phyloP scores from a whole-genome alignment of 2,329 filamentous ascomycete genomes.

The Leptographium wingfieldii region DNA sequence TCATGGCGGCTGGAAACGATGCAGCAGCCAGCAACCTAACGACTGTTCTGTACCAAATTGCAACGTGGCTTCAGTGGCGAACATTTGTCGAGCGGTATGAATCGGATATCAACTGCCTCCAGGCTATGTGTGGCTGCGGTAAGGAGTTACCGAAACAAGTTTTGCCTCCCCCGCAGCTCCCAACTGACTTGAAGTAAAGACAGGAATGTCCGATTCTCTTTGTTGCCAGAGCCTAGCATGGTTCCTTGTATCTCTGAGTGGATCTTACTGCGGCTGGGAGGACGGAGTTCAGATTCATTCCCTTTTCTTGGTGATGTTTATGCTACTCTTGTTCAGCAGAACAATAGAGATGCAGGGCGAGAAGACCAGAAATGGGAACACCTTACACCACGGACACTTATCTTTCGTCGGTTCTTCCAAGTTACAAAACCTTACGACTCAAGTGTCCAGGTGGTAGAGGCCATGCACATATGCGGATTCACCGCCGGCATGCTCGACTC shows the following conservation, averaged over 20 bases:
- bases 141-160: slow-evolving; percentile 5
- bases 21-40: slow-evolving; percentile 42
- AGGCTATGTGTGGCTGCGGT: slow-evolving; percentile 28
- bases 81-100: slow-evolving; percentile 36
- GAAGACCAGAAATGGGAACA: slow-evolving; percentile 28
- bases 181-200: neutral
- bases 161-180: neutral
- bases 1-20: slow-evolving; percentile 32
- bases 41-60: slow-evolving; percentile 69
- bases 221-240: slow-evolving; percentile 18
- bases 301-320: slow-evolving; percentile 33
- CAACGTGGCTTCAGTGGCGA: slow-evolving; percentile 66
- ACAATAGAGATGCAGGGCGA: slow-evolving; percentile 22
- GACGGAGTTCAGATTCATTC: slow-evolving; percentile 23
- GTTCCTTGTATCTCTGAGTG: slow-evolving; percentile 34
- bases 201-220: neutral
- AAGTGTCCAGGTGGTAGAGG: slow-evolving; percentile 54
- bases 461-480: slow-evolving; percentile 60
- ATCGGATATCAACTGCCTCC: slow-evolving; percentile 36
- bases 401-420: slow-evolving; percentile 56
- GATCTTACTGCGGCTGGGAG: slow-evolving; percentile 35
- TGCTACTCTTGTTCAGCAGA: slow-evolving; percentile 23
- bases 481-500: slow-evolving; percentile 59
- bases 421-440: slow-evolving; percentile 38
- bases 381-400: slow-evolving; percentile 53